Evolutionary conservation across 176 grass and related monocot genomes (phyloP).

Genomic region (Paspalum vaginatum): DNA sequence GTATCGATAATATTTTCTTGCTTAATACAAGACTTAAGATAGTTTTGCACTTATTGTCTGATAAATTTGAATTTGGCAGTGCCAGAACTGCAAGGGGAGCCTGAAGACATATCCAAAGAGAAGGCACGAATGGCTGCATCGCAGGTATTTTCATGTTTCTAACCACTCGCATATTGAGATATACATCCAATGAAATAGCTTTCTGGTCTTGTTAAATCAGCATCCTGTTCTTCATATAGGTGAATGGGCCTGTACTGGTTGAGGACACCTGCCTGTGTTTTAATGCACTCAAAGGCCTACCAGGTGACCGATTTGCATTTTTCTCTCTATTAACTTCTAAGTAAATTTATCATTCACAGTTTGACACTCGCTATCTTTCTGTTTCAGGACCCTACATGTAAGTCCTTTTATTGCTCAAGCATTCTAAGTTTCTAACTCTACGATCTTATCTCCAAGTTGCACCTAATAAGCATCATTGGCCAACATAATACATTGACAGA

Average conservation of each 20-base stretch:
- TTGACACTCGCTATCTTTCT: conserved; percentile 43
- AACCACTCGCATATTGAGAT: background rate
- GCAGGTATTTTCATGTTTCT: conserved; percentile 56
- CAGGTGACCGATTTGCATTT: conserved; percentile 58
- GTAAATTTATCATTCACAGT: conserved; percentile 26
- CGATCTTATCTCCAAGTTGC: background rate
- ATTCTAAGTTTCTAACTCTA: background rate
- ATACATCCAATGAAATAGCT: background rate
- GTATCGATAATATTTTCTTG: background rate
- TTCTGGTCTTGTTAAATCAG: conserved; percentile 19
- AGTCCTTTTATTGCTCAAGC: conserved; percentile 41
- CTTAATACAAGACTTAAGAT: background rate
- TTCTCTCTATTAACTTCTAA: conserved; percentile 33
- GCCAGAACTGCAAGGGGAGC: conserved; percentile 94
- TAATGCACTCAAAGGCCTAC: conserved; percentile 92
- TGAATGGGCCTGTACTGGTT: conserved; percentile 89
- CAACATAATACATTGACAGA: conserved; percentile 11
- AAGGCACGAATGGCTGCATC: conserved; percentile 82
- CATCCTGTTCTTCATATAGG: conserved; percentile 47
- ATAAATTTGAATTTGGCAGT: conserved; percentile 54
- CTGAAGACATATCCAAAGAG: conserved; percentile 96
- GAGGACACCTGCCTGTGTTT: conserved; percentile 99
- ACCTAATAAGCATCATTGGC: conserved; percentile 28
- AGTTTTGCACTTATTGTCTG: background rate
- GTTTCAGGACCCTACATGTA: conserved; percentile 96